phyloP scores from a whole-genome alignment of 306 rosid genomes.

The Vicia villosa region DNA sequence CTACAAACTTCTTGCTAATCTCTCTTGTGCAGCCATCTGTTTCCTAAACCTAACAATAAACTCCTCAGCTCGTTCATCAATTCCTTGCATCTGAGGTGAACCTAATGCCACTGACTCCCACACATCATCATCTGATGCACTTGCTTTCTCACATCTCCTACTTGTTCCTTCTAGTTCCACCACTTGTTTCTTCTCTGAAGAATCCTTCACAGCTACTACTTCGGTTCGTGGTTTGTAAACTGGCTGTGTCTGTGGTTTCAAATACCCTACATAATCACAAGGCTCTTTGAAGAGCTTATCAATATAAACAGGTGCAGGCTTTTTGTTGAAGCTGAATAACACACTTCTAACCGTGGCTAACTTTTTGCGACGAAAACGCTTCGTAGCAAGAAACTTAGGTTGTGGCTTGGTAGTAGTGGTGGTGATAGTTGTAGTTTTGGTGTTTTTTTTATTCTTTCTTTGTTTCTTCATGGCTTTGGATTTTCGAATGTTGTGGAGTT shows the following conservation, averaged over 20 bases:
- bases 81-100: constrained; percentile 65
- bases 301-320: constrained; percentile 50
- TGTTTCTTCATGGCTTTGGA: constrained; percentile 56
- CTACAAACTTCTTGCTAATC: constrained; percentile 43
- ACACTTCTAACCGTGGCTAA: not conserved
- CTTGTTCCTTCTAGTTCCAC: constrained; percentile 32
- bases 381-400: constrained; percentile 33
- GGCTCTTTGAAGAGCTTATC: constrained; percentile 68
- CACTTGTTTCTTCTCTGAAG: constrained; percentile 1
- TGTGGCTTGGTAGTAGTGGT: constrained; percentile 22
- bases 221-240: not conserved
- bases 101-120: constrained; percentile 70
- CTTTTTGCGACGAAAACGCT: constrained; percentile 36
- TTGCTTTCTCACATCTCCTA: constrained; percentile 7
- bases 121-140: constrained; percentile 53
- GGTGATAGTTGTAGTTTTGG: not conserved
- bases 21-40: constrained; percentile 61
- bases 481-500: constrained; percentile 51
- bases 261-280: constrained; percentile 20
- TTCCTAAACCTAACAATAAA: constrained; percentile 59
- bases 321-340: constrained; percentile 34
- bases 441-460: constrained; percentile 30
- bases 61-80: constrained; percentile 72
- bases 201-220: constrained; percentile 29
- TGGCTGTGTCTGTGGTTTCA: constrained; percentile 23